Conservation (phyloP, 352 stramenopile genomes). For the Pythium monospermum region DNA sequence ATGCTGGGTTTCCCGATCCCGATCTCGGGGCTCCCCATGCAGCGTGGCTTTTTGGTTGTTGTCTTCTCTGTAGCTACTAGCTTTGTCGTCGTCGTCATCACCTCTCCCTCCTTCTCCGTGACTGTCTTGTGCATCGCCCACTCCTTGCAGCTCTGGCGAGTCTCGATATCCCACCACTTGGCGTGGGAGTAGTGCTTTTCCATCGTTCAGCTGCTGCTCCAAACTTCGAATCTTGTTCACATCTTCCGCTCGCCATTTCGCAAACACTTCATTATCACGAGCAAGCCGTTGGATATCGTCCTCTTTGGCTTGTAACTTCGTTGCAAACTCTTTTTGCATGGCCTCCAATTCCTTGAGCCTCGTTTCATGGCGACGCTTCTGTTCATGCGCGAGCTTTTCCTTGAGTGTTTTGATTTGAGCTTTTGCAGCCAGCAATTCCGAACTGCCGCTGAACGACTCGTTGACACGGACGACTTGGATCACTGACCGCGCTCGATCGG, state of each 20-base stretch:
- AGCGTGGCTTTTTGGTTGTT: not conserved
- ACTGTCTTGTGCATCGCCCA: too few species aligned
- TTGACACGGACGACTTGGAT: conserved; percentile 75
- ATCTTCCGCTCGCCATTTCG: conserved; percentile 59
- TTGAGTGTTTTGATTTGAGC: conserved; percentile 52
- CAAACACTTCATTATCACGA: conserved; percentile 58
- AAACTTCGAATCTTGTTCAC: conserved; percentile 44
- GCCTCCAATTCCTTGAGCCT: conserved; percentile 55
- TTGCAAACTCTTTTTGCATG: conserved; percentile 38
- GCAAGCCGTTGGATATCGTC: conserved; percentile 46
- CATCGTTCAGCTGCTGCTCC: conserved; percentile 40
- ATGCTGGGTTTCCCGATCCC: too few species aligned
- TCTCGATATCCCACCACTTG: too few species aligned
- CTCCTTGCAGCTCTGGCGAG: too few species aligned
- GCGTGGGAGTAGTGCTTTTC: too few species aligned
- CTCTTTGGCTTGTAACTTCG: conserved; percentile 59
- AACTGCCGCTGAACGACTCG: conserved; percentile 38
- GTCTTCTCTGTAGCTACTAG: not conserved
- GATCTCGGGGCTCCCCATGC: too few species aligned
- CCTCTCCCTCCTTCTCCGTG: too few species aligned
- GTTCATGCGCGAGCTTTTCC: conserved; percentile 42
- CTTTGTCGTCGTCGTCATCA: too few species aligned
- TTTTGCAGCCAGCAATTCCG: conserved; percentile 54
- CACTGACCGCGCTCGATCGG: conserved; percentile 61
- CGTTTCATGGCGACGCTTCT: conserved; percentile 38